A percentile compares a stretch with the other conserved stretches of the same genome.
Evolutionary conservation across 805 yeast species (phyloP).

Genomic region (Deakozyma indianensis): DNA sequence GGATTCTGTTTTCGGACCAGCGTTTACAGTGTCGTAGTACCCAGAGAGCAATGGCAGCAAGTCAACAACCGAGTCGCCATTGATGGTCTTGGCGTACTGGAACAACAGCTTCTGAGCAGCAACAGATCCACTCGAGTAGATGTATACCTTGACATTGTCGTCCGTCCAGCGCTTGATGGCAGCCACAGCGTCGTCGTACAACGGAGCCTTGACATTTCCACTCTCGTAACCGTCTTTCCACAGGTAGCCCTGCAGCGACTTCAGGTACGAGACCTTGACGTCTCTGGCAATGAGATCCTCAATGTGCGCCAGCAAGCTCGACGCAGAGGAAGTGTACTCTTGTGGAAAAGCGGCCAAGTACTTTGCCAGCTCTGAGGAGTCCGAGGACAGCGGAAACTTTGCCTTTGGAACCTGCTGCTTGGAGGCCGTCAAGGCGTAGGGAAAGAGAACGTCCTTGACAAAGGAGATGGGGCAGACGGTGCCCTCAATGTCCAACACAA

Average conservation of each 20-base stretch:
- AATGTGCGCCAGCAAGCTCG: slow-evolving; percentile 33
- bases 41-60: slow-evolving; percentile 41
- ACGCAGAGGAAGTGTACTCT: slow-evolving; percentile 16
- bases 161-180: slow-evolving; percentile 32
- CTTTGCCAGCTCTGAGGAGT: slow-evolving; percentile 15
- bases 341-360: slow-evolving; percentile 34
- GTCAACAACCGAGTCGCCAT: slow-evolving; percentile 15
- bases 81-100: slow-evolving; percentile 12
- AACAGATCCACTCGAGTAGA: slow-evolving; percentile 83
- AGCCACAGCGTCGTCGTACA: slow-evolving; percentile 57
- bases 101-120: slow-evolving; percentile 75
- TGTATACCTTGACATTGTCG: slow-evolving; percentile 28
- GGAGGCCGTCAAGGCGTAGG: slow-evolving; percentile 41
- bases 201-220: slow-evolving; percentile 68
- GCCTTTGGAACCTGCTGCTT: slow-evolving; percentile 11
- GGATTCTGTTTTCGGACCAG: slow-evolving; percentile 54
- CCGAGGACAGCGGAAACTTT: slow-evolving; percentile 15
- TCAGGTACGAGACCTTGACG: slow-evolving; percentile 62
- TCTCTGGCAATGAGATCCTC: slow-evolving; percentile 45
- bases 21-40: slow-evolving; percentile 74
- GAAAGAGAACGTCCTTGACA: slow-evolving; percentile 61
- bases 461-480: slow-evolving; percentile 86
- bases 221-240: slow-evolving; percentile 70
- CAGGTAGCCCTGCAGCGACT: slow-evolving; percentile 66
- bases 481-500: slow-evolving; percentile 75